A percentile compares a stretch with the other conserved stretches of the same genome.
These are phyloP conservation scores for Leucaena leucocephala DNA, from an alignment of 306 rosid genomes.

Conservation along the genomic window DNA sequence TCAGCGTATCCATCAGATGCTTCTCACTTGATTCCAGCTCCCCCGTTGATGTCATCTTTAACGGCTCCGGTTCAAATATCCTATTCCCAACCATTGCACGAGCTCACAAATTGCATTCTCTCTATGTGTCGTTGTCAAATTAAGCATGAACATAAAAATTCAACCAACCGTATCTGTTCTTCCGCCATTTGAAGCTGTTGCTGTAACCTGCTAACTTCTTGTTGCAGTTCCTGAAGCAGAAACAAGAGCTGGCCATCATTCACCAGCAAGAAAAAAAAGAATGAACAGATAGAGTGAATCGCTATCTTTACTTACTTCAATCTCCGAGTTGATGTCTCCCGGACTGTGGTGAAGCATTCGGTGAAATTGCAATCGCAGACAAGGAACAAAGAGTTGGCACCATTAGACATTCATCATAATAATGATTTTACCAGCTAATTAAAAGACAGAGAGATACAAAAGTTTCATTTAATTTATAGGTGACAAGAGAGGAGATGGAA, in stretches of 20 bases:
- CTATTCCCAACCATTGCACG: slow-evolving; percentile 33
- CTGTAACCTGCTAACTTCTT: slow-evolving; percentile 62
- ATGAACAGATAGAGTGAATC: not conserved
- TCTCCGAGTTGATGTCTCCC: slow-evolving; percentile 57
- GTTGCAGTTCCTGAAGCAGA: slow-evolving; percentile 67
- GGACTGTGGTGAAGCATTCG: slow-evolving; percentile 39
- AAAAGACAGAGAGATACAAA: not conserved
- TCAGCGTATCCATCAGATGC: slow-evolving; percentile 56
- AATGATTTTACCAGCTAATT: not conserved
- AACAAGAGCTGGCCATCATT: not conserved
- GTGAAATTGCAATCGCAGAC: not conserved
- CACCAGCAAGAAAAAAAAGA: not conserved
- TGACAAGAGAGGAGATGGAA: not conserved
- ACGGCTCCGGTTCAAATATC: slow-evolving; percentile 70
- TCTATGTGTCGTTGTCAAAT: too few relatives aligned
- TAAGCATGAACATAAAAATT: not conserved
- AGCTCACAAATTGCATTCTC: too few relatives aligned
- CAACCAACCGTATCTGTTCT: slow-evolving; percentile 71
- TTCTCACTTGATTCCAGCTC: slow-evolving; percentile 78
- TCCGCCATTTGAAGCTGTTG: slow-evolving; percentile 83
- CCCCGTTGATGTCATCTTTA: slow-evolving; percentile 61
- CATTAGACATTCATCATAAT: not conserved
- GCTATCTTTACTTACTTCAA: slow-evolving; percentile 41
- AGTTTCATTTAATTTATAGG: not conserved
- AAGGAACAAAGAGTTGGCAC: slow-evolving; percentile 4